These are phyloP conservation scores for Kodamaea leandrae DNA, from an alignment of 805 yeast genomes.

Conservation along the genomic window DNA sequence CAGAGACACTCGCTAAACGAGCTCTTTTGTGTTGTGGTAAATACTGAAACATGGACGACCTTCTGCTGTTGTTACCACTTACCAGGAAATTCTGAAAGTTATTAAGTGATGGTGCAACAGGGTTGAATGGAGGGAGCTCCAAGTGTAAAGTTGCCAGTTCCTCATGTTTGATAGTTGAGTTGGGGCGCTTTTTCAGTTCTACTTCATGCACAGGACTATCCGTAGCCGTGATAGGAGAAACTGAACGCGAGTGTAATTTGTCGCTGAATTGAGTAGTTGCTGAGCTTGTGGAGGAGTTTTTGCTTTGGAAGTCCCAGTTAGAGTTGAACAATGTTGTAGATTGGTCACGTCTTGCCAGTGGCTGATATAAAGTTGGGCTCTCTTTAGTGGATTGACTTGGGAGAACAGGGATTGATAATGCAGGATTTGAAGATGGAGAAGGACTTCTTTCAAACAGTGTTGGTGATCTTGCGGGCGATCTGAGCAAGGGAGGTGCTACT, in stretches of 20 bases:
- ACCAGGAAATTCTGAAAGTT: constrained; percentile 27
- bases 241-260: constrained; percentile 11
- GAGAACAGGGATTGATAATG: constrained; percentile 3
- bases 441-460: background rate
- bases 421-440: background rate
- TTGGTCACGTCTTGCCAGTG: constrained; percentile 12
- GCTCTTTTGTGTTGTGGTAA: constrained; percentile 54
- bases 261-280: constrained; percentile 7
- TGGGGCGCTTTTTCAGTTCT: constrained; percentile 17
- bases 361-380: constrained; percentile 11
- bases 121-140: constrained; percentile 40
- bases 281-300: constrained; percentile 1
- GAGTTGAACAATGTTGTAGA: constrained; percentile 16
- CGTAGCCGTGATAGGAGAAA: constrained; percentile 11
- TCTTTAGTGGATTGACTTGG: constrained; percentile 5
- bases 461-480: background rate
- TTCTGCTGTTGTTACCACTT: constrained; percentile 13
- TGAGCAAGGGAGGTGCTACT: background rate
- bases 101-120: constrained; percentile 32
- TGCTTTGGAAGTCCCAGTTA: constrained; percentile 18
- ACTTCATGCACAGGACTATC: constrained; percentile 9
- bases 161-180: constrained; percentile 13
- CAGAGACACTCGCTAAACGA: constrained; percentile 44
- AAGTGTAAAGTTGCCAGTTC: constrained; percentile 17
- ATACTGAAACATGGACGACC: constrained; percentile 44